Conservation (phyloP, 2,329 filamentous ascomycete species). For the Claviceps citrina region DNA sequence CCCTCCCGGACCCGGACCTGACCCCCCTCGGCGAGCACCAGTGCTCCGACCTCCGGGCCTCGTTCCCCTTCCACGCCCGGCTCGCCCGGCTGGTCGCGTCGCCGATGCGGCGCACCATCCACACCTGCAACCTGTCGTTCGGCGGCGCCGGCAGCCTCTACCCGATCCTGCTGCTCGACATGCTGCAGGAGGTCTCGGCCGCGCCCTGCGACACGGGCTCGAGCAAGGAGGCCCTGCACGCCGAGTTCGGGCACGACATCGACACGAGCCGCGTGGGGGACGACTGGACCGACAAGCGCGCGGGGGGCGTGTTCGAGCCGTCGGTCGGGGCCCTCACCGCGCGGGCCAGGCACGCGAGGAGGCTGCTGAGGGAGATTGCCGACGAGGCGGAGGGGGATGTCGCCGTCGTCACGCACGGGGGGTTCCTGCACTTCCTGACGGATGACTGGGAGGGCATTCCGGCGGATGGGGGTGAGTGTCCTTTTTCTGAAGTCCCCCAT, state of each 20-base stretch:
- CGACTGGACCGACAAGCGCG: constrained; percentile 57
- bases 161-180: constrained; percentile 51
- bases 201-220: constrained; percentile 65
- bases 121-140: constrained; percentile 61
- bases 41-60: constrained; percentile 45
- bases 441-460: constrained; percentile 58
- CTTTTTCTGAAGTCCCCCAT: too few relatives aligned
- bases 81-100: constrained; percentile 63
- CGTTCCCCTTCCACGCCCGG: constrained; percentile 49
- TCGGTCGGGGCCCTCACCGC: constrained; percentile 37
- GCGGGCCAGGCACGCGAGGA: constrained; percentile 45
- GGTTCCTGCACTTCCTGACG: constrained; percentile 71
- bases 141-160: constrained; percentile 25
- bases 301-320: constrained; percentile 29
- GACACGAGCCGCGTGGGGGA: constrained; percentile 47
- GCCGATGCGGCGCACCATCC: constrained; percentile 64
- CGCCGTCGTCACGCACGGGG: constrained; percentile 67
- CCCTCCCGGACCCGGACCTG: constrained; percentile 60
- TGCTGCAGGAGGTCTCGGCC: constrained; percentile 63
- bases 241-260: constrained; percentile 46
- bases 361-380: constrained; percentile 36
- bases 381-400: constrained; percentile 42
- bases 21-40: constrained; percentile 63
- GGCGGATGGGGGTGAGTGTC: constrained; percentile 23
- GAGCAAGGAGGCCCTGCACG: constrained; percentile 33